Evolutionary conservation across 257 asterid genomes (phyloP), one percentile per base, ranked within the genome.

Genomic region (Mitragyna speciosa): DNA sequence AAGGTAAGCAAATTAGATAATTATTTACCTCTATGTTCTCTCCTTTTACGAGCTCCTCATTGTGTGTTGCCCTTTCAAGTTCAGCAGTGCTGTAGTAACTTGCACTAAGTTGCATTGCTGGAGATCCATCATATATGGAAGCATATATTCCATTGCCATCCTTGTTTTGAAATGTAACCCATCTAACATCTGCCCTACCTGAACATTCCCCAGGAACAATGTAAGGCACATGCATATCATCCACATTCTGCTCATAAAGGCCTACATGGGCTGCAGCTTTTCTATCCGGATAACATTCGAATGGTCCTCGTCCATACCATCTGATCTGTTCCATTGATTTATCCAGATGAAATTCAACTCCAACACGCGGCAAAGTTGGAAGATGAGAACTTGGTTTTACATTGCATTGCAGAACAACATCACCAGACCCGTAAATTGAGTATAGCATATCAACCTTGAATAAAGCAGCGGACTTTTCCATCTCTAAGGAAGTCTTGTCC

Each of bases 271-370:
- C 98, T 72, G 97, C 96, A 78, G 92, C 89, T 89, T 92, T 92
- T 9, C 99, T 93, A 79, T 95, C 99, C n/a, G 99, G 98, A 78
- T 95, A 95, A 81, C 98, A 95, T 83, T 95, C 99, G 52, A 94
- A 95, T 31, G 97, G 97, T 17, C 99, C 99, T 67, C 93, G 86
- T 48, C 98, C 99, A 22, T 92, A 95, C 98, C 98, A 95, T 79
- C 84, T 85, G 43, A 95, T 84, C 86, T 82, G 84, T 87, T 92
- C 90, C 89, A 93, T 70, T 43, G 97, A 90, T 83, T 85, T 92
- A 67, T 90, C 95, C 84, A 95, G 58, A 81, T 92, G 97, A 78
- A 93, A 91, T 72, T 91, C 92, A 41, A 95, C 85, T 77, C 99
- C 99, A 5, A 95, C 94, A 19, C 99, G 95, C 49, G 99, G 99